These are phyloP conservation scores for Bertia moriformis DNA, from an alignment of 2,329 filamentous ascomycete genomes.

Conservation along the genomic window DNA sequence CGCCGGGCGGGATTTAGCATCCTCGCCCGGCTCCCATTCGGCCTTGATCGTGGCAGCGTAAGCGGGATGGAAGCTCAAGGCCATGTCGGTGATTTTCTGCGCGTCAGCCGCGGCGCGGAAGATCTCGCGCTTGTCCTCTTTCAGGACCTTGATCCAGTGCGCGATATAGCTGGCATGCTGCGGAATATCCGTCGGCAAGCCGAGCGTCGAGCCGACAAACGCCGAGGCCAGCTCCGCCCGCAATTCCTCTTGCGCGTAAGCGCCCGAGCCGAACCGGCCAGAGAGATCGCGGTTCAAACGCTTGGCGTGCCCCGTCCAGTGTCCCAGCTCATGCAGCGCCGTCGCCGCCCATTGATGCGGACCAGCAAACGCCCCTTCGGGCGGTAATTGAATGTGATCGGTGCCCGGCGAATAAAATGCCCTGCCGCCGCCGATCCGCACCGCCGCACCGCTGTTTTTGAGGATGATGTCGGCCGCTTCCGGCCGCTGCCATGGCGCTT, in stretches of 20 bases:
- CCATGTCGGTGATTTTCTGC: too few species aligned
- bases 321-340: not conserved
- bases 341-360: not conserved
- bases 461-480: not conserved
- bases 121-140: not conserved
- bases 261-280: not conserved
- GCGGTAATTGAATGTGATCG: not conserved
- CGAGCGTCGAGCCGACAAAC: not conserved
- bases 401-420: not conserved
- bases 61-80: too few species aligned
- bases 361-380: not conserved
- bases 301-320: not conserved
- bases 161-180: not conserved
- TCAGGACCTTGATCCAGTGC: not conserved
- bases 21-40: too few species aligned
- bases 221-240: not conserved
- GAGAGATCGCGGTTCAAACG: not conserved
- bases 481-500: too few species aligned
- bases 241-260: not conserved
- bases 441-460: not conserved
- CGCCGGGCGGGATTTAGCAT: too few species aligned
- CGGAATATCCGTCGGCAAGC: not conserved
- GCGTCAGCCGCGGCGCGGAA: not conserved
- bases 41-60: too few species aligned
- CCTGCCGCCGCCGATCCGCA: not conserved